phyloP scores from a whole-genome alignment of 441 rosid genomes.

The Iberis amara region DNA sequence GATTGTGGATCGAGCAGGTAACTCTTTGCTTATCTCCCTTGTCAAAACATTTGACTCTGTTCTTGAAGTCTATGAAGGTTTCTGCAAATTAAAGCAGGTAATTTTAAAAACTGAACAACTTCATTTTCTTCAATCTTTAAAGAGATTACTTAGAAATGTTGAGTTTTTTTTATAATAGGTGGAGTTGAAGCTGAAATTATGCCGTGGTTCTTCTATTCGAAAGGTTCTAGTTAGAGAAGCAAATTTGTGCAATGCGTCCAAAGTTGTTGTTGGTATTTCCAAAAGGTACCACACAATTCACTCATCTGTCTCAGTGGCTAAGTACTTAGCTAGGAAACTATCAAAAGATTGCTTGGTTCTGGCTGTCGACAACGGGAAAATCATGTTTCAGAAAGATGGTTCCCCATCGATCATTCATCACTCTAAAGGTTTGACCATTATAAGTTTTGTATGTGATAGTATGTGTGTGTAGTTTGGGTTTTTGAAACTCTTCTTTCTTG shows the following conservation, averaged over 20 bases:
- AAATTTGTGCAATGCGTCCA: slow-evolving; percentile 39
- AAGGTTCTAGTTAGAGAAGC: slow-evolving; percentile 56
- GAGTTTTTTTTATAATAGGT: slow-evolving; percentile 34
- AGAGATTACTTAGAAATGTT: slow-evolving; percentile 7
- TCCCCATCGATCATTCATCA: slow-evolving; percentile 28
- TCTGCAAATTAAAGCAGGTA: slow-evolving; percentile 73
- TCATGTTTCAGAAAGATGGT: slow-evolving; percentile 49
- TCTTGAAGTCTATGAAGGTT: slow-evolving; percentile 61
- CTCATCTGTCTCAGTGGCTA: slow-evolving; percentile 53
- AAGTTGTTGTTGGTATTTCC: slow-evolving; percentile 53
- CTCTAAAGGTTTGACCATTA: slow-evolving; percentile 16
- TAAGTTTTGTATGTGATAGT: slow-evolving; percentile 7
- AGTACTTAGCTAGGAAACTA: slow-evolving; percentile 58
- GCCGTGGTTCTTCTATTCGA: slow-evolving; percentile 46
- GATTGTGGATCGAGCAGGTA: slow-evolving; percentile 58
- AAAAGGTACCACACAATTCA: slow-evolving; percentile 38
- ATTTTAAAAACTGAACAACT: not conserved
- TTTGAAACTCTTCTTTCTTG: slow-evolving; percentile 10
- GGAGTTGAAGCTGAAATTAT: slow-evolving; percentile 61
- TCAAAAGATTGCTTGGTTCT: slow-evolving; percentile 51
- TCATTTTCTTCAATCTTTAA: not conserved
- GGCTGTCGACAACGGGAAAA: slow-evolving; percentile 57
- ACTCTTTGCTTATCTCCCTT: slow-evolving; percentile 52
- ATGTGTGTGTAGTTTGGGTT: not conserved
- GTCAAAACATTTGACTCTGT: slow-evolving; percentile 51